A percentile compares a stretch with the other conserved stretches of the same genome.
These are phyloP conservation scores for Gossypium raimondii DNA, from an alignment of 345 rosid species.

Conservation along the genomic window DNA sequence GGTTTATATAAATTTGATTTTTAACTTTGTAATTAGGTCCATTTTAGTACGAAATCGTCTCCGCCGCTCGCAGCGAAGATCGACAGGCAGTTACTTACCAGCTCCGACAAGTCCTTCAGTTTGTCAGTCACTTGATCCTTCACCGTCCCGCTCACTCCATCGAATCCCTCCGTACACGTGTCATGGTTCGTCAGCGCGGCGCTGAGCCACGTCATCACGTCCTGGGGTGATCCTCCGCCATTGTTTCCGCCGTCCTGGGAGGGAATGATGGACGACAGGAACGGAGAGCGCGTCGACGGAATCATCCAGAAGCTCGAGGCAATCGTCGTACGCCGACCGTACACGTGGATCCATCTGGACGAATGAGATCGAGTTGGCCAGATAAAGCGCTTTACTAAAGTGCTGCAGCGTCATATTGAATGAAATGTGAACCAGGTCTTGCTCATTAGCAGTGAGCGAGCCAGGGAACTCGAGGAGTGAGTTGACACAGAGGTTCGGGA, in stretches of 20 bases:
- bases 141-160: conserved; percentile 46
- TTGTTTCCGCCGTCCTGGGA: conserved; percentile 1
- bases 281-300: conserved; percentile 69
- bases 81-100: conserved; percentile 86
- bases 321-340: conserved; percentile 78
- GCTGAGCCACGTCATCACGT: conserved; percentile 96
- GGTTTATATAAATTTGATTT: too few species aligned
- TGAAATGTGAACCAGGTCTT: conserved; percentile 85
- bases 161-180: conserved; percentile 87
- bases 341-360: conserved; percentile 54
- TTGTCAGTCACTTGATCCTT: conserved; percentile 54
- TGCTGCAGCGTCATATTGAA: conserved; percentile 90
- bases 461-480: conserved; percentile 74
- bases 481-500: conserved; percentile 59
- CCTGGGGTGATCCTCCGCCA: conserved; percentile 36
- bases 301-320: conserved; percentile 86
- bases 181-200: conserved; percentile 87
- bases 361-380: conserved; percentile 42
- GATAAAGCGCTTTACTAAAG: conserved; percentile 69
- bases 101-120: conserved; percentile 74
- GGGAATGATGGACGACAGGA: conserved; percentile 47
- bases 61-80: conserved; percentile 49
- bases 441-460: conserved; percentile 44
- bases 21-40: too few species aligned
- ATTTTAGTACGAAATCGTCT: conserved; percentile 39